Conservation (phyloP, 345 rosid species). For the Abelmoschus esculentus region DNA sequence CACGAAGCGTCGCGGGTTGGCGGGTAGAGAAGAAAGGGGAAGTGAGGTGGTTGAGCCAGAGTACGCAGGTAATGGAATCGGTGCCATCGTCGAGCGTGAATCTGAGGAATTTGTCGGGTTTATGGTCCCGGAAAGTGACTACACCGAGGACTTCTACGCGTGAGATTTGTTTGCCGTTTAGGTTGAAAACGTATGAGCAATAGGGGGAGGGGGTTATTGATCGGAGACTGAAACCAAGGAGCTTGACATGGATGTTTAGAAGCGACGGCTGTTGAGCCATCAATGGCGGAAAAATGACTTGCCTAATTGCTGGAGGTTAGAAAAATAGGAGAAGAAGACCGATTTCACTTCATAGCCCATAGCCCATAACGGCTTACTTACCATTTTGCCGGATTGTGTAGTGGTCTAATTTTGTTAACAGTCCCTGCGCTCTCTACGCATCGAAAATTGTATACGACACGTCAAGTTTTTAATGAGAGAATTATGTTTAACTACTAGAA, state of each 20-base stretch:
- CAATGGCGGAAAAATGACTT: neutral
- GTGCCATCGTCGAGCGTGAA: neutral
- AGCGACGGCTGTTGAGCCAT: conserved; percentile 28
- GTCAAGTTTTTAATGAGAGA: too few species aligned
- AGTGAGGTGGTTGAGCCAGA: neutral
- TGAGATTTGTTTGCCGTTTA: conserved; percentile 25
- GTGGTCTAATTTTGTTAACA: too few species aligned
- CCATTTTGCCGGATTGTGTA: too few species aligned
- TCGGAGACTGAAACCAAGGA: conserved; percentile 45
- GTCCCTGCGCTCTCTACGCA: too few species aligned
- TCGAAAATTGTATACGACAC: too few species aligned
- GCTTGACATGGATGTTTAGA: conserved; percentile 47
- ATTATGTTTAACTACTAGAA: too few species aligned
- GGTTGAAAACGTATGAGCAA: conserved; percentile 25
- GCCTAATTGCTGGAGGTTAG: too few species aligned
- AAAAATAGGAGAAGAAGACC: too few species aligned
- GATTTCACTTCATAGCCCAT: too few species aligned
- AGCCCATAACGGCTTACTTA: too few species aligned
- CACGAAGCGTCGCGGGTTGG: neutral
- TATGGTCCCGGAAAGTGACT: conserved; percentile 20
- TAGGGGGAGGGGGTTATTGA: conserved; percentile 27
- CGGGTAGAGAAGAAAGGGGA: neutral
- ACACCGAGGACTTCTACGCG: conserved; percentile 59
- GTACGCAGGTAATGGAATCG: neutral
- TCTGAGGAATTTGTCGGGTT: neutral